Evolutionary conservation across 1,284 basidiomycete species (phyloP), one percentile per base, ranked within the genome.

Genomic region (Tilletia caries): DNA sequence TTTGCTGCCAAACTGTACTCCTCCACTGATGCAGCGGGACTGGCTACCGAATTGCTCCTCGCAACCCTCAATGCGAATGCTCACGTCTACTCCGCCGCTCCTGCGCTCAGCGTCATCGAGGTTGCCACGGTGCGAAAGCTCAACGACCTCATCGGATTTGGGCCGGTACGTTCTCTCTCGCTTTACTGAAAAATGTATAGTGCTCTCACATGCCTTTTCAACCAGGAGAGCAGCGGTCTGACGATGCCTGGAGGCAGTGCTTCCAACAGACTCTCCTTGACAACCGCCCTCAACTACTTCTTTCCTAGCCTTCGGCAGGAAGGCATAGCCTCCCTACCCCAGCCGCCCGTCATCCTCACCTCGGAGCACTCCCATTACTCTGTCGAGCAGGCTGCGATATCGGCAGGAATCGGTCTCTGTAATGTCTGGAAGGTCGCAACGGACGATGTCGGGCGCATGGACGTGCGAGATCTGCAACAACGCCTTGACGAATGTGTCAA

Each of bases 11-110:
- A 83, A 80, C 81, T 85, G 41, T 85, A 85, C 66, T 73, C 84
- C 15, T 81, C 83, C 6, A 82, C 84, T 2, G 82, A 82, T 43
- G 78, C 84, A 18, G 77, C 83, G 18, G 84, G 83, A n/a, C 72
- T 85, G 29, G 79, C 79, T n/a, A 76, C 80, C 1, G 84, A 85
- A 68, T 68, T 84, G 46, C 71, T 85, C 18, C 79, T 85, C 6
- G 77, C 82, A 12, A 79, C 83, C 1, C 71, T 85, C 41, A 85
- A 85, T 58, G 84, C 85, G 25, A 84, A 84, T 69, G 81, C 82
- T 3, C 84, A 85, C 70, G 84, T 85, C 67, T 84, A 83, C 72
- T 83, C 82, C 43, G 84, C 84, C 10, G 83, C 83, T 3, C 85
- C 85, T 3, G 78, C 83, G 52, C 80, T 85, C 50, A 84, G 82